phyloP scores from a whole-genome alignment of 140 eudicot genomes.

The Anethum foeniculum region DNA sequence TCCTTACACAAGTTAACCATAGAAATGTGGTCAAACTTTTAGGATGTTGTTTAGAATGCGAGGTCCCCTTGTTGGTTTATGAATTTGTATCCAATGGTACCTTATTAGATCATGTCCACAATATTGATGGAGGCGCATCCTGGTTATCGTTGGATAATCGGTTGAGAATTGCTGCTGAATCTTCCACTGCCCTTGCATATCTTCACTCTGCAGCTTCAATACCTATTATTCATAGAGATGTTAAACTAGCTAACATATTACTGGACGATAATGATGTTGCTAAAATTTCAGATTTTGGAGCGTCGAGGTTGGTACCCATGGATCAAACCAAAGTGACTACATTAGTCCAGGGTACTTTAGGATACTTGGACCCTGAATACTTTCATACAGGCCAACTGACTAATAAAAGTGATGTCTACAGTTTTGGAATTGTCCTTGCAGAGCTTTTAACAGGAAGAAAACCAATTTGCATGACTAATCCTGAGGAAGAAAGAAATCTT shows the following conservation, averaged over 20 bases:
- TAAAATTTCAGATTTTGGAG: constrained; percentile 23
- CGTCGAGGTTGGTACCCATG: constrained; percentile 19
- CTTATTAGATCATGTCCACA: neutral
- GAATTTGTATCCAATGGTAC: neutral
- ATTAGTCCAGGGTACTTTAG: constrained; percentile 40
- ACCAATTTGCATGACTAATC: constrained; percentile 15
- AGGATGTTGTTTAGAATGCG: constrained; percentile 21
- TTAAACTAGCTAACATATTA: too few species aligned
- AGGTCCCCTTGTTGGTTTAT: constrained; percentile 12
- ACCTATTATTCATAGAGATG: too few species aligned
- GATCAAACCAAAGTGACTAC: constrained; percentile 34
- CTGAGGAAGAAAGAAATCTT: constrained; percentile 9
- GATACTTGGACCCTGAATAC: constrained; percentile 32
- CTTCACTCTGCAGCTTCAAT: too few species aligned
- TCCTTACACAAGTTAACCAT: too few species aligned
- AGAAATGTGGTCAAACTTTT: too few species aligned
- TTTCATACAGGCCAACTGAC: constrained; percentile 16
- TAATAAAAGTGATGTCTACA: constrained; percentile 16
- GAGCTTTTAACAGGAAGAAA: constrained; percentile 27
- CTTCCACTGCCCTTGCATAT: too few species aligned
- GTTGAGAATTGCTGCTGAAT: too few species aligned
- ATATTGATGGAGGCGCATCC: neutral
- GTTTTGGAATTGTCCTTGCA: constrained; percentile 17
- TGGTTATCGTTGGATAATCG: constrained; percentile 15
- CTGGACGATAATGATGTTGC: too few species aligned